phyloP scores from a whole-genome alignment of 495 filamentous ascomycete species.

The Poronia punctata region DNA sequence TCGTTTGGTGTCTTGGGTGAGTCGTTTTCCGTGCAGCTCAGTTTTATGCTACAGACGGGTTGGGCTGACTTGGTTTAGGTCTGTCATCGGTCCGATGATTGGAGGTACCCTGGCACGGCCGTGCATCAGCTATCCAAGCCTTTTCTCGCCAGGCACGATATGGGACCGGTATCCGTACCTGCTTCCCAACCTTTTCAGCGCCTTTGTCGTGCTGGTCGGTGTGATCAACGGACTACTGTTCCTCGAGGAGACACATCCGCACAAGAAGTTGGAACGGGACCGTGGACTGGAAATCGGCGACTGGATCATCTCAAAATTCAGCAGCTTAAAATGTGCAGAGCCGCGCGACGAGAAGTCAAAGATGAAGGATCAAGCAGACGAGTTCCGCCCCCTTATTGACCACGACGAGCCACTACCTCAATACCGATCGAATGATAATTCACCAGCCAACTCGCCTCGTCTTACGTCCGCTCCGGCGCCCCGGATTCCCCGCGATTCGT shows the following conservation, averaged over 20 bases:
- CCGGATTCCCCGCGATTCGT: constrained; percentile 19
- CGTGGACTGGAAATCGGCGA: constrained; percentile 68
- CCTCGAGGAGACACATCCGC: constrained; percentile 88
- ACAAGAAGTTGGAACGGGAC: constrained; percentile 72
- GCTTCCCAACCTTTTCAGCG: constrained; percentile 88
- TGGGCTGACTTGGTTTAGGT: constrained; percentile 28
- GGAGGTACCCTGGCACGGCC: constrained; percentile 86
- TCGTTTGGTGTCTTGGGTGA: constrained; percentile 92
- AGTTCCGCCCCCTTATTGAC: constrained; percentile 41
- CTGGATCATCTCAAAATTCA: constrained; percentile 54
- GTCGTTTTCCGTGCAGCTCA: constrained; percentile 10
- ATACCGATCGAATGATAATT: constrained; percentile 58
- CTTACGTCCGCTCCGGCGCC: constrained; percentile 29
- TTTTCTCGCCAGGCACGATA: constrained; percentile 66
- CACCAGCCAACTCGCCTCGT: constrained; percentile 43
- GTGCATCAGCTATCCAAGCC: constrained; percentile 67
- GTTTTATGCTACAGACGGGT: not conserved
- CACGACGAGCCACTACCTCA: constrained; percentile 50
- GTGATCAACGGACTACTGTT: constrained; percentile 81
- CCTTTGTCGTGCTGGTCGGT: constrained; percentile 66
- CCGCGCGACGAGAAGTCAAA: constrained; percentile 19
- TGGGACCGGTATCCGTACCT: constrained; percentile 86
- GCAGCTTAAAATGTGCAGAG: constrained; percentile 26
- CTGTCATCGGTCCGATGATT: constrained; percentile 81
- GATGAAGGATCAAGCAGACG: constrained; percentile 36